A percentile compares a stretch with the other conserved stretches of the same genome.
Conservation (phyloP, 148 eudicot species). For the Beta vulgaris region DNA sequence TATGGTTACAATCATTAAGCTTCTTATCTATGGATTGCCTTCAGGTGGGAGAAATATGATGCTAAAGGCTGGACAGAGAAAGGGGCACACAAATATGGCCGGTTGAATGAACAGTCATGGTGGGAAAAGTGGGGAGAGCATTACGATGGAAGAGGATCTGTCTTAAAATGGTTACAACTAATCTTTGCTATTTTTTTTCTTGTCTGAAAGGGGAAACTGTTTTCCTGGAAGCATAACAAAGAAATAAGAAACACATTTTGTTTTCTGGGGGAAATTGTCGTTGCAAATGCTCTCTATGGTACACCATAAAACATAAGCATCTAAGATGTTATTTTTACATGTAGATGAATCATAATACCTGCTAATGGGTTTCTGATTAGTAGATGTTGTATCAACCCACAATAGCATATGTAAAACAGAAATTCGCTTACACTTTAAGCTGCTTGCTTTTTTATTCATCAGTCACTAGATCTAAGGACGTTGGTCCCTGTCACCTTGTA, state of each 20-base stretch:
- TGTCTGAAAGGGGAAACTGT: neutral
- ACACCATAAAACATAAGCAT: neutral
- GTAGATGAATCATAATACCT: neutral
- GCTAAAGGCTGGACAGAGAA: slow-evolving; percentile 99
- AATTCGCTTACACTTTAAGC: neutral
- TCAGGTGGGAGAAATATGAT: slow-evolving; percentile 99
- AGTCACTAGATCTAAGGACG: too few relatives aligned
- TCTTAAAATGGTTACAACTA: slow-evolving; percentile 70
- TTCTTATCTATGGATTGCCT: slow-evolving; percentile 13
- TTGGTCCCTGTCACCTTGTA: too few relatives aligned
- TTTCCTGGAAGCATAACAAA: neutral
- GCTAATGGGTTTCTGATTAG: neutral
- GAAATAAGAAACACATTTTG: neutral
- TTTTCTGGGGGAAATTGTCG: neutral
- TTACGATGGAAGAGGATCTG: slow-evolving; percentile 98
- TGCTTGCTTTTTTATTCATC: too few relatives aligned
- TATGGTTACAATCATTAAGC: neutral
- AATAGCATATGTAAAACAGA: neutral
- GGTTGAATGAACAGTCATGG: slow-evolving; percentile 97
- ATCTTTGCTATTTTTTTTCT: slow-evolving; percentile 10
- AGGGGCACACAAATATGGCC: slow-evolving; percentile 97
- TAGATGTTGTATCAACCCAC: neutral
- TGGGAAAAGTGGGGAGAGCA: slow-evolving; percentile 99
- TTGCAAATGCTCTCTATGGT: neutral
- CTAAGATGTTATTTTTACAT: neutral